Conservation (phyloP, 2,329 filamentous ascomycete genomes). For the Cercospora sp. region DNA sequence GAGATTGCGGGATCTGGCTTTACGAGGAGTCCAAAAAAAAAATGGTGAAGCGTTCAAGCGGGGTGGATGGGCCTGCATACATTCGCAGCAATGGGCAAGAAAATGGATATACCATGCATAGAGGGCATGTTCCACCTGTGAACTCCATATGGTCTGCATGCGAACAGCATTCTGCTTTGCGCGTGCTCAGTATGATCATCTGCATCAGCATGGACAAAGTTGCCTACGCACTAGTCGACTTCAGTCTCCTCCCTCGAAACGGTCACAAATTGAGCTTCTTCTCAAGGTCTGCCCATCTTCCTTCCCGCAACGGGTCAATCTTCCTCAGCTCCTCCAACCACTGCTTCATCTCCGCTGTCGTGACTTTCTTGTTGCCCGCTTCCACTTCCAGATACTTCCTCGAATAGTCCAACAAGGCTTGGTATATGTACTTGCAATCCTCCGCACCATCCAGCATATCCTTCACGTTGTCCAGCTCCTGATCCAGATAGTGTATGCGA, state of each 20-base stretch:
- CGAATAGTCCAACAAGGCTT: conserved; percentile 76
- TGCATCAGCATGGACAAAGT: no score
- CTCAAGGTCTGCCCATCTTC: conserved; percentile 74
- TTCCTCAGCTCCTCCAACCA: conserved; percentile 66
- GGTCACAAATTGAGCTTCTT: conserved; percentile 46
- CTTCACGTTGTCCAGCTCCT: conserved; percentile 74
- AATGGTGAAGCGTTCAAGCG: conserved; percentile 23
- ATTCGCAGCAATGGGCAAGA: background rate
- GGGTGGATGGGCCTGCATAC: background rate
- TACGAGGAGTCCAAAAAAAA: background rate
- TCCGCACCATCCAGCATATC: conserved; percentile 63
- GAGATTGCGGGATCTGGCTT: background rate
- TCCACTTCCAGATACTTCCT: conserved; percentile 58
- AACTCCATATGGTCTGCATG: background rate
- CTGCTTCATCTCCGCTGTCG: conserved; percentile 48
- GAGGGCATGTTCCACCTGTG: background rate
- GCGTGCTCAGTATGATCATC: background rate
- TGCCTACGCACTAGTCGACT: background rate
- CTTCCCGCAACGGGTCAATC: conserved; percentile 72
- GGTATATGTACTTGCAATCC: conserved; percentile 86
- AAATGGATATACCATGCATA: background rate
- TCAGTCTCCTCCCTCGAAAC: background rate
- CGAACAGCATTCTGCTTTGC: background rate
- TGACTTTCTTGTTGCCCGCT: conserved; percentile 42
- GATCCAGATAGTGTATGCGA: conserved; percentile 63